phyloP scores from a whole-genome alignment of 2,329 filamentous ascomycete species.

The Lasiodiplodia sp. region DNA sequence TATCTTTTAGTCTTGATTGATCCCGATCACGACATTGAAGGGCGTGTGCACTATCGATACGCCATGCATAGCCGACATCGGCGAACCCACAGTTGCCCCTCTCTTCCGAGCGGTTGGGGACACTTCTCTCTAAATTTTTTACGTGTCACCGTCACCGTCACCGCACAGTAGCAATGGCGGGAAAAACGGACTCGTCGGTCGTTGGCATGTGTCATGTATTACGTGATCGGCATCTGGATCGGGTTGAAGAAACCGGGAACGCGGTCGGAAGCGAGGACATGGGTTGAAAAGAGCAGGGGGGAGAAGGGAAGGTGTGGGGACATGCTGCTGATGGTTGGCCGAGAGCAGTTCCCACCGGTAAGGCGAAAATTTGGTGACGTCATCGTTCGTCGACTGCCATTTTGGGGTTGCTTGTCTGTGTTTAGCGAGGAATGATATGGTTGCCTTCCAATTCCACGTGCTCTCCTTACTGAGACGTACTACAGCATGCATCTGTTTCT shows the following conservation, averaged over 20 bases:
- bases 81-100: too few relatives aligned
- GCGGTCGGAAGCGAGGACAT: background rate
- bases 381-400: constrained; percentile 1
- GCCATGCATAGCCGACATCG: too few relatives aligned
- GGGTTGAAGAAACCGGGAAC: background rate
- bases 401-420: background rate
- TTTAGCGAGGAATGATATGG: too few relatives aligned
- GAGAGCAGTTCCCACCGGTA: background rate
- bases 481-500: too few relatives aligned
- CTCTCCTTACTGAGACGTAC: too few relatives aligned
- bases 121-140: background rate
- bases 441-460: too few relatives aligned
- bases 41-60: too few relatives aligned
- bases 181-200: background rate
- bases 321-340: background rate
- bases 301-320: background rate
- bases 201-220: constrained; percentile 1
- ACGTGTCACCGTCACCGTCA: too few relatives aligned
- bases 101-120: background rate
- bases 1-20: too few relatives aligned
- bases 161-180: background rate
- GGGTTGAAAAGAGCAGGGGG: background rate
- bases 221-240: background rate
- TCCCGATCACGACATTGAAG: too few relatives aligned
- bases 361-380: background rate